Evolutionary conservation across 2,329 filamentous ascomycete species (phyloP).

Genomic region (Colletotrichum brevisporum): DNA sequence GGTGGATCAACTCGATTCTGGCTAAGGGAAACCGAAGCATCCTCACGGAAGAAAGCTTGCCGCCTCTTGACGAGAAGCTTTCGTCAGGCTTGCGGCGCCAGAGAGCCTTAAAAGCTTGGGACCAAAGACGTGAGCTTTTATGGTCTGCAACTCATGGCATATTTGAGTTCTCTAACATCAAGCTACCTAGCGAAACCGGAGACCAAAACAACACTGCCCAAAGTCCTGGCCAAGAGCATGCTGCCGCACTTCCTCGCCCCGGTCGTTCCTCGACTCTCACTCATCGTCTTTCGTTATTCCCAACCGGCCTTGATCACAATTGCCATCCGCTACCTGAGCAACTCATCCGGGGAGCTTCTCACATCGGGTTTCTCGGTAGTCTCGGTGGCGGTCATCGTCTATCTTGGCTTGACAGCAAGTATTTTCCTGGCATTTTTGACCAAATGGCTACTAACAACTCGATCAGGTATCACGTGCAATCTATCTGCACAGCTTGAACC

Average conservation of each 20-base stretch:
- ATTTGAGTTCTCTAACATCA: background rate
- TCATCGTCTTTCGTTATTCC: constrained; percentile 31
- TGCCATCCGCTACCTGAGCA: constrained; percentile 7
- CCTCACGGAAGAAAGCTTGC: constrained; percentile 10
- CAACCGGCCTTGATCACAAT: constrained; percentile 18
- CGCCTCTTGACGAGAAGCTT: background rate
- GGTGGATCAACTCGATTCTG: constrained; percentile 33
- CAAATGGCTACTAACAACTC: background rate
- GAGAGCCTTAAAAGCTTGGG: constrained; percentile 12
- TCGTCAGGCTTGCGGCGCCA: constrained; percentile 12
- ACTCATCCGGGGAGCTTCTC: background rate
- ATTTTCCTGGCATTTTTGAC: background rate
- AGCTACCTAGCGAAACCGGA: constrained; percentile 28
- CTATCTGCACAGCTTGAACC: constrained; percentile 20
- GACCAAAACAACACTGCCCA: constrained; percentile 2
- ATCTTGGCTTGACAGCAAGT: constrained; percentile 23
- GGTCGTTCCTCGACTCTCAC: constrained; percentile 10
- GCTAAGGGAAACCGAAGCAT: background rate
- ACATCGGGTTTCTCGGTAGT: background rate
- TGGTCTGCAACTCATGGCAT: background rate
- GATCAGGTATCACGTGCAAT: background rate
- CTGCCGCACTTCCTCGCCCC: constrained; percentile 12
- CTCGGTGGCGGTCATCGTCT: background rate
- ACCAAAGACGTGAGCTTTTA: constrained; percentile 19
- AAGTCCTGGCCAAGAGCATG: constrained; percentile 6